Conservation (phyloP, 2,329 filamentous ascomycete species). For the Leptographium galeiforme region DNA sequence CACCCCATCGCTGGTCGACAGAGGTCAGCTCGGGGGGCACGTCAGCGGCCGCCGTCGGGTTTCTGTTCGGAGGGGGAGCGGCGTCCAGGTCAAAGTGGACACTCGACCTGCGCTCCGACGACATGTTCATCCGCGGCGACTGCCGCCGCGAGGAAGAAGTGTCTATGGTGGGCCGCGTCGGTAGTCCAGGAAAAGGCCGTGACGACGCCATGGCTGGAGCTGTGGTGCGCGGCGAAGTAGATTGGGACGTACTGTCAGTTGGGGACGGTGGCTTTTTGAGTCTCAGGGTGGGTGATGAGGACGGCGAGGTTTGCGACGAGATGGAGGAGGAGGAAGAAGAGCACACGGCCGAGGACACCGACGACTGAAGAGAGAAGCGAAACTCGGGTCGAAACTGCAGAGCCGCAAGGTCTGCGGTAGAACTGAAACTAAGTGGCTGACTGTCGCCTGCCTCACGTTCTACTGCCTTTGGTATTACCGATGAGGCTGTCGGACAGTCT, state of each 20-base stretch:
- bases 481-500: neutral
- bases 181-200: neutral
- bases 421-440: neutral
- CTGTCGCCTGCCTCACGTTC: neutral
- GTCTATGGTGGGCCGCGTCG: neutral
- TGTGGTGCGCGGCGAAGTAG: neutral
- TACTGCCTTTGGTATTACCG: neutral
- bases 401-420: neutral
- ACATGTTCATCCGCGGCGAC: neutral
- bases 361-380: neutral
- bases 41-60: neutral
- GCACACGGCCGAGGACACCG: neutral
- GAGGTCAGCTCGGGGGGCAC: constrained; percentile 1
- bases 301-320: neutral
- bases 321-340: neutral
- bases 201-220: neutral
- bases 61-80: neutral
- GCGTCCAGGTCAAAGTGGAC: neutral
- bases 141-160: neutral
- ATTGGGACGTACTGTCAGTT: neutral
- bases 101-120: neutral
- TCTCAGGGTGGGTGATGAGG: neutral
- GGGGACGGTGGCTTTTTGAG: no score
- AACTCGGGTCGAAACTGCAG: neutral
- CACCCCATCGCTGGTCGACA: constrained; percentile 43